Base-by-base conservation (phyloP, 495 filamentous ascomycete species). In the Rusavskia elegans region DNA sequence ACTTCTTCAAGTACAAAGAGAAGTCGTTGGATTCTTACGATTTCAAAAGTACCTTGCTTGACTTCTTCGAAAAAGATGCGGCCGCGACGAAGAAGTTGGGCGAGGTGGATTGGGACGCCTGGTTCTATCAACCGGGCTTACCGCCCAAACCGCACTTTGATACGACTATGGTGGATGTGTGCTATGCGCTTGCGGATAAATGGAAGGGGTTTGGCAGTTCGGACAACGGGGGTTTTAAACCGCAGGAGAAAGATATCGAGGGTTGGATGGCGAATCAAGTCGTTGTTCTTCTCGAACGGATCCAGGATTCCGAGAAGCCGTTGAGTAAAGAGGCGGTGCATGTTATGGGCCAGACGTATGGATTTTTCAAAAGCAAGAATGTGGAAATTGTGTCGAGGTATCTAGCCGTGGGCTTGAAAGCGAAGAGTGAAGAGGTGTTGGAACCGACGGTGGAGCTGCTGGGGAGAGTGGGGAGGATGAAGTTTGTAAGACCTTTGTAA, bases 61-160 rank as follows among this genome's bases (percentile, higher is more conserved):
- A 83, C 20, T 98, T 95, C 75, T 96, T 95, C 61, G 59, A 71
- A 41, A 66, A 70, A 0, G 85, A 93, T 49, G 62, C 73, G 14
- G 77, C 80, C 37, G 78, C 82, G 30, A 75, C 81, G 17, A 80
- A 82, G 59, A 73, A 80, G 14, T 68, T 94, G 41, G 69, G 77
- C 3, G 70, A 71, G 1, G 73, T 95, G 35, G 87, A 95, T 59
- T 98, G 90, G 90, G 81, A 96, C 39, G 73, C 71, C 9, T 87
- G 84, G 72, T 92, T 94, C 69, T 90, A 89, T 63, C 71, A 69
- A 13, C 84, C 89, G 1, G 90, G 90, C 38, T 65, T 93, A 37
- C 92, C 90, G 13, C 85, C 87, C 3, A 95, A 93, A 68, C 92
- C 90, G 5, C 68, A 83, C 11, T 95, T 95, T 57, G 85, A 96